phyloP scores from a whole-genome alignment of 2,329 filamentous ascomycete genomes.

The Bertia moriformis region DNA sequence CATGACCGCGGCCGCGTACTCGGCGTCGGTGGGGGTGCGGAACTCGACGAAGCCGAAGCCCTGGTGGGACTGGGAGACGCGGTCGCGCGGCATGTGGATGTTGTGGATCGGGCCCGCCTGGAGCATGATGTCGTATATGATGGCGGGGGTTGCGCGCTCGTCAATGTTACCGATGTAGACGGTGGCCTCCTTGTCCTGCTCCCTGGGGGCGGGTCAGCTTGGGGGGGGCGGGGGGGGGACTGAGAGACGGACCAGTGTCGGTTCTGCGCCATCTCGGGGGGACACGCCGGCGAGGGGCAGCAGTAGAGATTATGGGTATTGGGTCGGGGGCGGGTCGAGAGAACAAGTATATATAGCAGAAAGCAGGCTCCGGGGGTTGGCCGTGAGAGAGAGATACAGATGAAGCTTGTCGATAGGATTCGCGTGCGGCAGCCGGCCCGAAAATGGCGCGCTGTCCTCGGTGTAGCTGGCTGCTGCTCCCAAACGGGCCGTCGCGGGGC shows the following conservation, averaged over 20 bases:
- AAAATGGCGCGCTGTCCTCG: too few relatives aligned
- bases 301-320: too few relatives aligned
- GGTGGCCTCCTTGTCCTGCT: slow-evolving; percentile 95
- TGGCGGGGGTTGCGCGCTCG: slow-evolving; percentile 77
- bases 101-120: slow-evolving; percentile 96
- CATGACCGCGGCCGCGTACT: slow-evolving; percentile 93
- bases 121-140: slow-evolving; percentile 96
- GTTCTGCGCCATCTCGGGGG: slow-evolving; percentile 54
- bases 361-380: too few relatives aligned
- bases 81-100: slow-evolving; percentile 94
- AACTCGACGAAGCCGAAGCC: slow-evolving; percentile 99
- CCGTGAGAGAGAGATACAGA: too few relatives aligned
- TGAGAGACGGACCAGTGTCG: slow-evolving; percentile 50
- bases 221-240: slow-evolving; percentile 5
- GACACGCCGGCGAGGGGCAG: slow-evolving; percentile 12
- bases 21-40: slow-evolving; percentile 83
- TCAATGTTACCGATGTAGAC: slow-evolving; percentile 98
- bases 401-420: too few relatives aligned
- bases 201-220: slow-evolving; percentile 36
- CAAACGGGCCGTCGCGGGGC: too few relatives aligned
- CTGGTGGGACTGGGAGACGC: slow-evolving; percentile 90
- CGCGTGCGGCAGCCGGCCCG: too few relatives aligned
- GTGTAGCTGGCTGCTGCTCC: too few relatives aligned
- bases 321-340: too few relatives aligned
- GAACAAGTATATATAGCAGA: too few relatives aligned